phyloP scores from a whole-genome alignment of 345 rosid species.

The Pseudoturritis turrita region DNA sequence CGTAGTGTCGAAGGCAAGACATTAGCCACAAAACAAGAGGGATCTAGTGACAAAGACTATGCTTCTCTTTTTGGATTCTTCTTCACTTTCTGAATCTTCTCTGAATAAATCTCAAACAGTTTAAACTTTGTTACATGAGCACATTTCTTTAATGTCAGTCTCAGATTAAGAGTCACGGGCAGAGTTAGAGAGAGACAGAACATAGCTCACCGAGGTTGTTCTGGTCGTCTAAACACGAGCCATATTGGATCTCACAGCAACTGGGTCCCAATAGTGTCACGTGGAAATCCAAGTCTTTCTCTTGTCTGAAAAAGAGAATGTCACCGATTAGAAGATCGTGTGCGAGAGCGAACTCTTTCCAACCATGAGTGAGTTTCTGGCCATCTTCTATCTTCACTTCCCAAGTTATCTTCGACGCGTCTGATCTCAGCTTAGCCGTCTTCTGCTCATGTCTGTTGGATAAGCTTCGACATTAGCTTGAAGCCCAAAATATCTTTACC shows the following conservation, averaged over 20 bases:
- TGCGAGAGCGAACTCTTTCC: conserved; percentile 15
- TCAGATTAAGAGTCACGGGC: neutral
- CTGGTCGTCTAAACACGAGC: neutral
- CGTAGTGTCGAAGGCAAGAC: neutral
- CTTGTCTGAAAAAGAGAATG: conserved; percentile 16
- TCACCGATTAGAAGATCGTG: conserved; percentile 20
- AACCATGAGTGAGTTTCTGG: conserved; percentile 12
- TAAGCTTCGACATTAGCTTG: too few species aligned
- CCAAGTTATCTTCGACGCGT: neutral
- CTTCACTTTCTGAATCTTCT: neutral
- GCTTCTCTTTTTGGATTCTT: neutral
- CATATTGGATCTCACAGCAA: conserved; percentile 18
- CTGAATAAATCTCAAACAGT: neutral
- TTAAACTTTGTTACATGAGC: neutral
- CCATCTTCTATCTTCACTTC: conserved; percentile 21
- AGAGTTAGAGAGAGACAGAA: neutral
- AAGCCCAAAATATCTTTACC: too few species aligned
- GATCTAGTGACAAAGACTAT: neutral
- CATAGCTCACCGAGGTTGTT: neutral
- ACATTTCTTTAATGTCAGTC: neutral
- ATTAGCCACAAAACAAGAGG: conserved; percentile 3
- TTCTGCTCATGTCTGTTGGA: neutral
- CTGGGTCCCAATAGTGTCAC: conserved; percentile 16
- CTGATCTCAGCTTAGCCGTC: neutral
- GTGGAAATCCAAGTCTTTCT: conserved; percentile 6